Percentiles rank a stretch among this genome's conserved stretches.
phyloP scores from a whole-genome alignment of 2,329 filamentous ascomycete species.

The Fusarium ramigenum region DNA sequence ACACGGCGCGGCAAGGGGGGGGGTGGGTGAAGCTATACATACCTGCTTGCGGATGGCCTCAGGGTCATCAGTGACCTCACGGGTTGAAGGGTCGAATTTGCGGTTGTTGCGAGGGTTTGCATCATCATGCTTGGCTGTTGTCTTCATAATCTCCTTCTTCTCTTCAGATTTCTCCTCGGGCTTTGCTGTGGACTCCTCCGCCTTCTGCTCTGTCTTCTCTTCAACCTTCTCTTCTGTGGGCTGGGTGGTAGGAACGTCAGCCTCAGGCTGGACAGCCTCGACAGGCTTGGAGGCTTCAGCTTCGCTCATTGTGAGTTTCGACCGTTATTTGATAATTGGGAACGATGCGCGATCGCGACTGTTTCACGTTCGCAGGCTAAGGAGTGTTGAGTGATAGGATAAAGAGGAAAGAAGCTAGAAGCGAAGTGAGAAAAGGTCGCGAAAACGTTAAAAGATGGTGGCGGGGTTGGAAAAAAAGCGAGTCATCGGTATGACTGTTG shows the following conservation, averaged over 20 bases:
- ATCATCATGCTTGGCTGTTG: conserved; percentile 51
- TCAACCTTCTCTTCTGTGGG: conserved; percentile 43
- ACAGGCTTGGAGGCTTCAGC: conserved; percentile 52
- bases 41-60: conserved; percentile 86
- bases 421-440: conserved; percentile 36
- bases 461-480: conserved; percentile 40
- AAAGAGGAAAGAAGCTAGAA: conserved; percentile 15
- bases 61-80: conserved; percentile 79
- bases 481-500: conserved; percentile 38
- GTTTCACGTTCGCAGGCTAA: conserved; percentile 7
- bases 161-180: conserved; percentile 36
- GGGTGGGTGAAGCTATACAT: conserved; percentile 31
- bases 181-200: conserved; percentile 44
- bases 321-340: background rate
- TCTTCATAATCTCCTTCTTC: conserved; percentile 55
- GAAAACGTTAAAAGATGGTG: conserved; percentile 40
- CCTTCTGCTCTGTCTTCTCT: conserved; percentile 36
- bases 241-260: conserved; percentile 41
- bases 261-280: conserved; percentile 48
- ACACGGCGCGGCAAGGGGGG: background rate
- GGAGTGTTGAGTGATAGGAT: background rate
- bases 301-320: conserved; percentile 50
- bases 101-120: conserved; percentile 63
- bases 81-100: conserved; percentile 75
- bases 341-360: conserved; percentile 17